phyloP scores from a whole-genome alignment of 805 yeast genomes.

The Cyberlindnera americana region DNA sequence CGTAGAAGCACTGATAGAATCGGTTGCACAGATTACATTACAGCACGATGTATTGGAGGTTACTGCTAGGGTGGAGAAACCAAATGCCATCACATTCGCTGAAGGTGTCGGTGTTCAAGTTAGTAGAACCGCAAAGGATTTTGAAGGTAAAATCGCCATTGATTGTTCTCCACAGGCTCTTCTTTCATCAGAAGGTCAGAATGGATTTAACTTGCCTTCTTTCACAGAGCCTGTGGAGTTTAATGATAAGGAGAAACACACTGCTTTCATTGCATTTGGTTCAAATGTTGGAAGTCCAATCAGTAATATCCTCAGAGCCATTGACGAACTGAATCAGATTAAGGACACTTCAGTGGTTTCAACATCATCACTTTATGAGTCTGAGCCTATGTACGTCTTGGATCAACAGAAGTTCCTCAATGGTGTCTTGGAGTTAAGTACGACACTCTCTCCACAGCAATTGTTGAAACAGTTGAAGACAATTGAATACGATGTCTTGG shows the following conservation, averaged over 20 bases:
- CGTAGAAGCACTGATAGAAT: conserved; percentile 84
- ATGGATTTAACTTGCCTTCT: conserved; percentile 18
- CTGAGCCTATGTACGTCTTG: conserved; percentile 87
- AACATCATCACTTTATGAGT: conserved; percentile 77
- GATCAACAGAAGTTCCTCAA: conserved; percentile 82
- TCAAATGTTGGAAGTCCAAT: conserved; percentile 77
- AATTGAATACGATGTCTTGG: conserved; percentile 70
- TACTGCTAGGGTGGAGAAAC: conserved; percentile 69
- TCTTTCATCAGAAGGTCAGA: background rate
- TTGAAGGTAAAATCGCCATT: conserved; percentile 27
- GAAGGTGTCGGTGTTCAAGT: conserved; percentile 89
- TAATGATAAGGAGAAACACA: conserved; percentile 32
- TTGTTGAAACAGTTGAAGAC: conserved; percentile 60
- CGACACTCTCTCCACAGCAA: conserved; percentile 59
- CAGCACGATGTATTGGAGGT: conserved; percentile 36
- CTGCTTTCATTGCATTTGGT: conserved; percentile 82
- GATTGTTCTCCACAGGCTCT: conserved; percentile 3
- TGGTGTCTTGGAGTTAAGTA: conserved; percentile 71
- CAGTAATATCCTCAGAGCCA: conserved; percentile 54
- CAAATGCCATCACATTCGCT: conserved; percentile 83
- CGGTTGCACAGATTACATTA: conserved; percentile 58
- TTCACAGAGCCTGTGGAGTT: conserved; percentile 35
- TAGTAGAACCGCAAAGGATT: conserved; percentile 42
- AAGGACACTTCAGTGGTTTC: conserved; percentile 40
- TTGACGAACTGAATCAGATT: conserved; percentile 40